Conservation (phyloP, 495 filamentous ascomycete species). For the Talaromyces wortmannii region DNA sequence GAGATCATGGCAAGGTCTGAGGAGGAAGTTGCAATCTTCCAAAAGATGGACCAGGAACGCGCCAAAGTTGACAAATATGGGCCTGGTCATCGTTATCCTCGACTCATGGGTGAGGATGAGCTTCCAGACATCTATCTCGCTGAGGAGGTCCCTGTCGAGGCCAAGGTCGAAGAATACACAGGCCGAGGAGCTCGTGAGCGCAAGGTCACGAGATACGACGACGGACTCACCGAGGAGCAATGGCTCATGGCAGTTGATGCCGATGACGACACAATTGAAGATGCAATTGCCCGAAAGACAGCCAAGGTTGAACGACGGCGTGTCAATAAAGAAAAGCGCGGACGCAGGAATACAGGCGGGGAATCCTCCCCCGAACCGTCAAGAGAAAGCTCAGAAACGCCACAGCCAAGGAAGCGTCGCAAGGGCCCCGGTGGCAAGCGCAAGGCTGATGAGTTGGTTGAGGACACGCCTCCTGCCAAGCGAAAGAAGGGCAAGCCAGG, state of each 20-base stretch:
- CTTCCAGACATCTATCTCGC: constrained; percentile 88
- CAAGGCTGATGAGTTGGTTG: constrained; percentile 72
- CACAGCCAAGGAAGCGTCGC: constrained; percentile 62
- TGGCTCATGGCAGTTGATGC: constrained; percentile 91
- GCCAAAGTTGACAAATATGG: constrained; percentile 60
- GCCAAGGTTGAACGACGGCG: constrained; percentile 78
- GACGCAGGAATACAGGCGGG: constrained; percentile 32
- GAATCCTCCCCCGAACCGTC: constrained; percentile 72
- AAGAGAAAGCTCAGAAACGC: constrained; percentile 72
- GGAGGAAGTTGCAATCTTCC: constrained; percentile 62
- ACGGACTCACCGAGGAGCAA: constrained; percentile 96
- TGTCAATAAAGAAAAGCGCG: constrained; percentile 59
- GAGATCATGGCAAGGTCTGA: constrained; percentile 76
- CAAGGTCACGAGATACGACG: constrained; percentile 90
- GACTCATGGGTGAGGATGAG: constrained; percentile 82
- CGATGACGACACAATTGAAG: constrained; percentile 90
- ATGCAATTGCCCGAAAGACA: constrained; percentile 81
- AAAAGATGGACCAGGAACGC: constrained; percentile 72
- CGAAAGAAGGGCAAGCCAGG: constrained; percentile 71
- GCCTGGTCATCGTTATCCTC: constrained; percentile 54
- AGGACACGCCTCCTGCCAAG: constrained; percentile 72
- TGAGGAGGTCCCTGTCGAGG: constrained; percentile 78
- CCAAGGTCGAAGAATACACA: constrained; percentile 64
- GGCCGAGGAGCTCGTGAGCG: constrained; percentile 92
- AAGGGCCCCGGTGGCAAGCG: constrained; percentile 78